Evolutionary conservation across 2,329 filamentous ascomycete species (phyloP).

Genomic region (Nakataea oryzae): DNA sequence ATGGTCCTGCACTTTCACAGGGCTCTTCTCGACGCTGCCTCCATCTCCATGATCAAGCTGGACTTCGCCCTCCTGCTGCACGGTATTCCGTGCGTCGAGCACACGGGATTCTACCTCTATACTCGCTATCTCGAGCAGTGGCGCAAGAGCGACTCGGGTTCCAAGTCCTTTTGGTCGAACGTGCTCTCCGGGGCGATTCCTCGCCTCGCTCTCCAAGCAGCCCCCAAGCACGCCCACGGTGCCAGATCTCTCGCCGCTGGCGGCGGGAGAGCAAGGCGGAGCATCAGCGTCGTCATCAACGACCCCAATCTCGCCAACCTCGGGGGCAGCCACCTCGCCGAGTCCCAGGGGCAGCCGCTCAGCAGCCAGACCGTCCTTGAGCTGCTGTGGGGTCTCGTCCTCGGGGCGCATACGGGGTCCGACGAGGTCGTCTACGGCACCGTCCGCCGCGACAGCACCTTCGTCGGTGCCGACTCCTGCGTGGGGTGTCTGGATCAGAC

Average conservation of each 20-base stretch:
- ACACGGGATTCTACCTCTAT: neutral
- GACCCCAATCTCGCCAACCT: too few species aligned
- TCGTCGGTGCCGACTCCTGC: neutral
- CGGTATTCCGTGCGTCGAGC: neutral
- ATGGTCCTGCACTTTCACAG: neutral
- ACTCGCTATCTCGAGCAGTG: neutral
- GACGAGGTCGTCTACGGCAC: neutral
- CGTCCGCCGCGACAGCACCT: neutral
- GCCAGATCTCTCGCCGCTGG: neutral
- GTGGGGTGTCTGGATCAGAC: conserved; percentile 1
- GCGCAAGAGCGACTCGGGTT: neutral
- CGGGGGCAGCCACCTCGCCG: neutral
- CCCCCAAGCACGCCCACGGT: conserved; percentile 4
- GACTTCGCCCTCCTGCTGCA: neutral
- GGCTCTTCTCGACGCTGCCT: neutral
- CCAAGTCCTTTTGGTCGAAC: neutral
- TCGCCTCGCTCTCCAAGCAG: neutral
- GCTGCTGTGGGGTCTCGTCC: neutral
- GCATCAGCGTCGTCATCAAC: too few species aligned
- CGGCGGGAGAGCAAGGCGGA: neutral
- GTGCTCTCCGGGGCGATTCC: neutral
- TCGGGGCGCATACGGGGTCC: neutral
- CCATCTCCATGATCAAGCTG: neutral
- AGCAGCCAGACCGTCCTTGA: neutral
- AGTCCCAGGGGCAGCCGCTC: neutral